Conservation (phyloP, 176 grass and related monocot genomes). For the Triticum turgidum region DNA sequence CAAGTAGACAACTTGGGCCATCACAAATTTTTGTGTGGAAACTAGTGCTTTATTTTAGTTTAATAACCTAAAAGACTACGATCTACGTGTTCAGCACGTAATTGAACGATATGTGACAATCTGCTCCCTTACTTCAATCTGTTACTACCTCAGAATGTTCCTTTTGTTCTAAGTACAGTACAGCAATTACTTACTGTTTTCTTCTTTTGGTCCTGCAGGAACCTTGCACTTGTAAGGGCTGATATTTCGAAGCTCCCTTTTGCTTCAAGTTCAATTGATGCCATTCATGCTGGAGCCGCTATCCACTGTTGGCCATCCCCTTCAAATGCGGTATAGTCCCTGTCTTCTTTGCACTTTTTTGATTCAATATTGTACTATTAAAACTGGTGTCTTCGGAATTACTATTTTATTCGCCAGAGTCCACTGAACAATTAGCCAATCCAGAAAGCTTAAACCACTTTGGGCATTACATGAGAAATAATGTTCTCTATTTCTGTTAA, state of each 20-base stretch:
- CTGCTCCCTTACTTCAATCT: not conserved
- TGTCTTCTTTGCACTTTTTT: not conserved
- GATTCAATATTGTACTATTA: not conserved
- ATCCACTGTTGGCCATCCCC: no score
- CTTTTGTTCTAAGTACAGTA: not conserved
- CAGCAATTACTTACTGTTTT: not conserved
- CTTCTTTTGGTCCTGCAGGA: constrained; percentile 41
- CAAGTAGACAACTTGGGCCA: no score
- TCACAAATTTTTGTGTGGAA: no score
- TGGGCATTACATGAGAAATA: not conserved
- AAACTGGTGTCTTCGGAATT: not conserved
- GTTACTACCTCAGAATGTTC: not conserved
- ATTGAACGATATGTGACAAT: not conserved
- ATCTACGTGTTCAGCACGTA: not conserved
- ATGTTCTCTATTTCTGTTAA: not conserved
- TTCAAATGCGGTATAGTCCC: constrained; percentile 42
- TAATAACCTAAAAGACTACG: not conserved
- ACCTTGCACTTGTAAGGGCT: constrained; percentile 47
- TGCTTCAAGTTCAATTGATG: constrained; percentile 74
- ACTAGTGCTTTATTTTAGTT: no score
- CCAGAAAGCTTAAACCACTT: not conserved
- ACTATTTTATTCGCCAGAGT: not conserved
- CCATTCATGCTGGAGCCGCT: not conserved
- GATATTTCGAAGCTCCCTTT: constrained; percentile 80
- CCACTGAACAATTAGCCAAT: not conserved